Conservation (phyloP, 1,284 basidiomycete species). For the Austroboletus olivaceoglutinosus region DNA sequence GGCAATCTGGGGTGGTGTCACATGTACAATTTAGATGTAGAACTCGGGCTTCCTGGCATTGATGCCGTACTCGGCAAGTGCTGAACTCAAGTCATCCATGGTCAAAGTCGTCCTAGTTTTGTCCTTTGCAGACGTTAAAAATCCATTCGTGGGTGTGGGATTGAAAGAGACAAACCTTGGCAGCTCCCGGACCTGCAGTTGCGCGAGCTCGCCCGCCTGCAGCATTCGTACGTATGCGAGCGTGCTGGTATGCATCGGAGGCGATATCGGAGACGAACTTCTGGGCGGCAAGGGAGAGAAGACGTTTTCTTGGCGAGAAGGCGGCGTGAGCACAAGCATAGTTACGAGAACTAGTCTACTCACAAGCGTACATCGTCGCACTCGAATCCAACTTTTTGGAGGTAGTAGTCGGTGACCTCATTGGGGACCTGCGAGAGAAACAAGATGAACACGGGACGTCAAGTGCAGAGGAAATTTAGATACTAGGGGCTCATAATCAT, state of each 20-base stretch:
- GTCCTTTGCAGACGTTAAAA: slow-evolving; percentile 50
- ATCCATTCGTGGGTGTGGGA: not conserved
- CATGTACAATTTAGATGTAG: slow-evolving; percentile 54
- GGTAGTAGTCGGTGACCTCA: slow-evolving; percentile 97
- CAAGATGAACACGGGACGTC: not conserved
- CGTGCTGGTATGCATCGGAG: slow-evolving; percentile 96
- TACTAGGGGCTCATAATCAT: slow-evolving; percentile 95
- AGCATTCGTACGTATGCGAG: slow-evolving; percentile 87
- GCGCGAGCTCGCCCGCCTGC: slow-evolving; percentile 64
- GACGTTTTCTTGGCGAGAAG: slow-evolving; percentile 69
- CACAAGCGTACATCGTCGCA: slow-evolving; percentile 91
- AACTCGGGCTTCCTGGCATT: slow-evolving; percentile 92
- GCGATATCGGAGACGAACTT: slow-evolving; percentile 99
- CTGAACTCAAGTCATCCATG: slow-evolving; percentile 95
- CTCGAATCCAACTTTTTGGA: slow-evolving; percentile 95
- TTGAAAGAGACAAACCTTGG: slow-evolving; percentile 49
- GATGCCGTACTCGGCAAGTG: slow-evolving; percentile 93
- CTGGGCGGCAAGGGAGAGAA: slow-evolving; percentile 94
- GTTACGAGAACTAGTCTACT: slow-evolving; percentile 26
- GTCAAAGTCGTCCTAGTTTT: slow-evolving; percentile 95
- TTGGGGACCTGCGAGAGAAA: slow-evolving; percentile 81
- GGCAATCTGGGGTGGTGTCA: not conserved
- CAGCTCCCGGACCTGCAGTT: slow-evolving; percentile 53
- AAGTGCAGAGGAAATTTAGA: slow-evolving; percentile 25
- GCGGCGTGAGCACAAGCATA: slow-evolving; percentile 1